These are phyloP conservation scores for Colletotrichum sp. DNA, from an alignment of 2,329 filamentous ascomycete genomes.

Conservation along the genomic window DNA sequence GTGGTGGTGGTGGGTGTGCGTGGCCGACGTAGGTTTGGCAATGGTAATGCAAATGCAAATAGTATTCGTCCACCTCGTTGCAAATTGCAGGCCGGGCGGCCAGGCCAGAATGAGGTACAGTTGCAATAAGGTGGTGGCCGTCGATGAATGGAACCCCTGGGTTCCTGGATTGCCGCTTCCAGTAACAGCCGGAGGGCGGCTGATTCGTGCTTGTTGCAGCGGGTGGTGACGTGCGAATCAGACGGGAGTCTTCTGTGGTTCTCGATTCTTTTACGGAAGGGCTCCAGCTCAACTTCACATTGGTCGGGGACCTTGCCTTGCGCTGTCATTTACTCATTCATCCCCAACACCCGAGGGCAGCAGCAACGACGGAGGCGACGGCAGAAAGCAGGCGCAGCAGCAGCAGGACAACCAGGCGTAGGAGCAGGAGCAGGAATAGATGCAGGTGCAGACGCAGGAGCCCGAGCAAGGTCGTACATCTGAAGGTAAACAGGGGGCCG, in stretches of 20 bases:
- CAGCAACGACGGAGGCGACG: neutral
- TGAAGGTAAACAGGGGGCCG: neutral
- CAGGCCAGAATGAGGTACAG: neutral
- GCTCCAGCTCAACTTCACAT: neutral
- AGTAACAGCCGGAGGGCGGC: neutral
- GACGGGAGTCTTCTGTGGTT: neutral
- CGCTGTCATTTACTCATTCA: neutral
- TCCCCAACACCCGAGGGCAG: neutral
- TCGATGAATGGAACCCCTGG: constrained; percentile 4
- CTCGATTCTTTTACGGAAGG: neutral
- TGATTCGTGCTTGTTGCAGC: neutral
- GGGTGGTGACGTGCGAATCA: neutral
- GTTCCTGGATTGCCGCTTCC: neutral
- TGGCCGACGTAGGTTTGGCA: neutral
- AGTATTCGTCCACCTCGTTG: neutral
- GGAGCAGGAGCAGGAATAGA: neutral
- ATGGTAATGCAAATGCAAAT: neutral
- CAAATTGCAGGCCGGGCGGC: neutral
- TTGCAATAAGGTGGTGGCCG: neutral
- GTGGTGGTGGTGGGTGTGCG: neutral
- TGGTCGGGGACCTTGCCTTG: neutral
- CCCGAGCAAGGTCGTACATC: neutral
- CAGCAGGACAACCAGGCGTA: neutral
- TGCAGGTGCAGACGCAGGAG: neutral
- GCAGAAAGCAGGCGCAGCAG: neutral